A percentile compares a stretch with the other conserved stretches of the same genome.
phyloP scores from a whole-genome alignment of 192 early-diverging fungal species.

The Podila epicladia region DNA sequence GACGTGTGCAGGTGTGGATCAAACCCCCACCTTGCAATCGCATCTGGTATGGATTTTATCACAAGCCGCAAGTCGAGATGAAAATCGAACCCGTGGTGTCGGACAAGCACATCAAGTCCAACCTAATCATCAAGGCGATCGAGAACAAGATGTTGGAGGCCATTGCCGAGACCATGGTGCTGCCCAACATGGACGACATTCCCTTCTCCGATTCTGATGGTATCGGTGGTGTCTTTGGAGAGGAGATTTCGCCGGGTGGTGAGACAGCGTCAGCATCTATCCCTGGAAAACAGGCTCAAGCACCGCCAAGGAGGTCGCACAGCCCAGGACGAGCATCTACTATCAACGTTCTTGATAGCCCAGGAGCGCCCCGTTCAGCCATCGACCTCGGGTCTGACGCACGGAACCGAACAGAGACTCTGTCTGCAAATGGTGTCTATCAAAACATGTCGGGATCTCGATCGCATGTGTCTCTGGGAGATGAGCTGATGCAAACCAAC shows the following conservation, averaged over 20 bases:
- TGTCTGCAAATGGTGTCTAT: conserved; percentile 15
- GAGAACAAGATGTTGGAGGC: conserved; percentile 86
- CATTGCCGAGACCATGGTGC: conserved; percentile 78
- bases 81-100: conserved; percentile 83
- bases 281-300: background rate
- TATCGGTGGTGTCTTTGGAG: conserved; percentile 68
- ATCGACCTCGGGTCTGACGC: conserved; percentile 24
- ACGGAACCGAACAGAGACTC: conserved; percentile 15
- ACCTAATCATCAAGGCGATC: conserved; percentile 84
- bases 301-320: background rate
- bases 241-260: conserved; percentile 30
- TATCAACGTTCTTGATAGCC: conserved; percentile 6
- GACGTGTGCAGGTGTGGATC: conserved; percentile 78
- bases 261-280: background rate
- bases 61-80: conserved; percentile 77
- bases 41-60: conserved; percentile 88
- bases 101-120: conserved; percentile 83
- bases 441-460: conserved; percentile 1
- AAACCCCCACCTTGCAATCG: conserved; percentile 85
- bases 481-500: conserved; percentile 33
- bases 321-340: conserved; percentile 29
- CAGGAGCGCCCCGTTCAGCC: conserved; percentile 16
- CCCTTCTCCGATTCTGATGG: conserved; percentile 74
- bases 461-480: conserved; percentile 25
- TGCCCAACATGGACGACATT: conserved; percentile 92